Conservation (phyloP, 352 stramenopile species). For the Phytophthora palmivora region DNA sequence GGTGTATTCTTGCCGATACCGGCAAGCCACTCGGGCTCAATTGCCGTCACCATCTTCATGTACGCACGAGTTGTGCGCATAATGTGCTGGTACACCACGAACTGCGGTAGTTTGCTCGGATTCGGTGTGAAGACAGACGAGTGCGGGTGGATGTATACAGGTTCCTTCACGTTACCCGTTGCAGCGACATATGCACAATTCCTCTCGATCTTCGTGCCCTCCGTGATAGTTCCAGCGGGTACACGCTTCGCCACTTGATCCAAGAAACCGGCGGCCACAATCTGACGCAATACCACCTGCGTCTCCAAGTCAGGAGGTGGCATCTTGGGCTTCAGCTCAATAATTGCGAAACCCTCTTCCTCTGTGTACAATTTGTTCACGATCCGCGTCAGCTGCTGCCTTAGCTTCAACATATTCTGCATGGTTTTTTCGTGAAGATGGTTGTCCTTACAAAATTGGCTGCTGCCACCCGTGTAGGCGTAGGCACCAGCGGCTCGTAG, state of each 20-base stretch:
- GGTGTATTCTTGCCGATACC: constrained; percentile 78
- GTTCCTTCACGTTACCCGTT: constrained; percentile 61
- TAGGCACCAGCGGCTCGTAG: constrained; percentile 81
- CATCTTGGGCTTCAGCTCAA: constrained; percentile 71
- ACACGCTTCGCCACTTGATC: constrained; percentile 85
- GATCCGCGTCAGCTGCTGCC: constrained; percentile 84
- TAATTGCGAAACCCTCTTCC: constrained; percentile 43
- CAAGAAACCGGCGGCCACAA: constrained; percentile 81
- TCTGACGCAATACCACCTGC: constrained; percentile 72
- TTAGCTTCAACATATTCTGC: constrained; percentile 89
- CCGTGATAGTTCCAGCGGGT: constrained; percentile 73
- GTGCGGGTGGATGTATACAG: constrained; percentile 88
- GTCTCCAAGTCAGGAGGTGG: constrained; percentile 66
- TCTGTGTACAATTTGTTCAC: constrained; percentile 73
- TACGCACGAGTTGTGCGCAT: constrained; percentile 86
- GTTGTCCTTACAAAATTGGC: constrained; percentile 76
- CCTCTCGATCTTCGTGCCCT: constrained; percentile 84
- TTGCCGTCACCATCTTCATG: constrained; percentile 98
- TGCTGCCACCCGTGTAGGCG: constrained; percentile 68
- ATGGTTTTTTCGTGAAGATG: constrained; percentile 89
- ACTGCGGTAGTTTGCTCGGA: constrained; percentile 65
- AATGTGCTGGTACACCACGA: constrained; percentile 84
- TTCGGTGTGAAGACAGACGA: constrained; percentile 83
- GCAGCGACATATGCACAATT: constrained; percentile 83
- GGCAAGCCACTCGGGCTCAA: constrained; percentile 97